A percentile compares a stretch with the other conserved stretches of the same genome.
These are phyloP conservation scores for Candida boidinii DNA, from an alignment of 805 yeast genomes.

Conservation along the genomic window DNA sequence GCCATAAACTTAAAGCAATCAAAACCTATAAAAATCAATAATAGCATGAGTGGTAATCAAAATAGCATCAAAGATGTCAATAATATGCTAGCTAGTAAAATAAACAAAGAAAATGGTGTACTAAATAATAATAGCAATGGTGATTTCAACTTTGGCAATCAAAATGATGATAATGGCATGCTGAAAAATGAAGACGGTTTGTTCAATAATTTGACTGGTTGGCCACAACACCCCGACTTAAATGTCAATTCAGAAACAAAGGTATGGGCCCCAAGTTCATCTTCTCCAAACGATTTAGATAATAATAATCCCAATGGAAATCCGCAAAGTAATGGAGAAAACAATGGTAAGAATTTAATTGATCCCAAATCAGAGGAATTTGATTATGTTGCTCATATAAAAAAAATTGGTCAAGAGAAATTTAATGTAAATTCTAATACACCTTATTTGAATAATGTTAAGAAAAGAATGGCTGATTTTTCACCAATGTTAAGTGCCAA, in stretches of 20 bases:
- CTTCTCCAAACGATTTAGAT: neutral
- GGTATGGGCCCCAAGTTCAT: neutral
- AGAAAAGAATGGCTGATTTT: neutral
- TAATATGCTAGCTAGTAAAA: too few species aligned
- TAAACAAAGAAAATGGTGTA: neutral
- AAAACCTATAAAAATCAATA: too few species aligned
- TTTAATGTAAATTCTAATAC: constrained; percentile 2
- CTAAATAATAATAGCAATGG: neutral
- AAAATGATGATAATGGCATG: too few species aligned
- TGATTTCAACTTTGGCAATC: too few species aligned
- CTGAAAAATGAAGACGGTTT: neutral
- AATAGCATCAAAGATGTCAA: too few species aligned
- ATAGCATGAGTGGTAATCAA: too few species aligned
- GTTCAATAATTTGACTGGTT: constrained; percentile 9
- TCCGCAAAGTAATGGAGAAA: constrained; percentile 3
- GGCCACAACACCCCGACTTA: constrained; percentile 28
- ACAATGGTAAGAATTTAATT: constrained; percentile 2
- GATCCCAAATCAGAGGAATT: constrained; percentile 48
- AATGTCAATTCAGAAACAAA: constrained; percentile 9
- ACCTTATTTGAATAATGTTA: constrained; percentile 1
- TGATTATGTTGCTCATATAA: constrained; percentile 58
- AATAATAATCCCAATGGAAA: constrained; percentile 1
- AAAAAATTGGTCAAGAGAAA: constrained; percentile 33
- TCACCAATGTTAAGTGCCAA: neutral
- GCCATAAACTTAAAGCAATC: constrained; percentile 34